Percentiles rank a stretch among this genome's conserved stretches.
phyloP scores from a whole-genome alignment of 106 monocot genomes.

The Allium fistulosum region DNA sequence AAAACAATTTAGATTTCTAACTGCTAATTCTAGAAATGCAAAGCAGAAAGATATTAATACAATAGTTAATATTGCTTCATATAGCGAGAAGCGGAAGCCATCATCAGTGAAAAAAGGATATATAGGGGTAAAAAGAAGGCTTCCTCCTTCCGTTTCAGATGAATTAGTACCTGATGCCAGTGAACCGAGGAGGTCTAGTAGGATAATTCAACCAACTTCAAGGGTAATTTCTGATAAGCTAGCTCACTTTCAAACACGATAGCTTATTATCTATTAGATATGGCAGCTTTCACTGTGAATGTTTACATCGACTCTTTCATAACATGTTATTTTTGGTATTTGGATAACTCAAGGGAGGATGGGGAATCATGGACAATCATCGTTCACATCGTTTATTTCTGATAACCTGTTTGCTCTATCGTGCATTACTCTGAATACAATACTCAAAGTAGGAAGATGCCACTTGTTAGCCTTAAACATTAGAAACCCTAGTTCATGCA shows the following conservation, averaged over 20 bases:
- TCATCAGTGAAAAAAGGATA: constrained; percentile 7
- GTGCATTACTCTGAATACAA: too few relatives aligned
- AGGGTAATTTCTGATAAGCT: constrained; percentile 40
- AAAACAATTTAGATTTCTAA: constrained; percentile 42
- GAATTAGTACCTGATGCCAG: constrained; percentile 18
- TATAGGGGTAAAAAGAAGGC: constrained; percentile 24
- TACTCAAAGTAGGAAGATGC: too few relatives aligned
- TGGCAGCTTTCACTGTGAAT: neutral
- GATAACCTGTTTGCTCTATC: too few relatives aligned
- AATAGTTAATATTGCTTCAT: constrained; percentile 6
- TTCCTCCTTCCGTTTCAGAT: constrained; percentile 17
- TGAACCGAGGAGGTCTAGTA: constrained; percentile 86
- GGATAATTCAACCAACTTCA: constrained; percentile 91
- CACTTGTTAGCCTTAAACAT: neutral
- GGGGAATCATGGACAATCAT: too few relatives aligned
- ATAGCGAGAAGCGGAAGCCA: constrained; percentile 32
- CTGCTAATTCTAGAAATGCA: constrained; percentile 15
- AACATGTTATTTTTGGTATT: too few relatives aligned
- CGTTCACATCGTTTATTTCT: too few relatives aligned
- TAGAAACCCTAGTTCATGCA: neutral
- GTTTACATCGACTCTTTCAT: neutral
- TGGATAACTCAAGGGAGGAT: too few relatives aligned
- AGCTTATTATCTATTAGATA: too few relatives aligned
- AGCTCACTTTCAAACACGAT: too few relatives aligned
- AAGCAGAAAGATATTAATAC: constrained; percentile 31